These are phyloP conservation scores for Rhinocladiella mackenziei DNA, from an alignment of 2,329 filamentous ascomycete genomes.

Conservation along the genomic window DNA sequence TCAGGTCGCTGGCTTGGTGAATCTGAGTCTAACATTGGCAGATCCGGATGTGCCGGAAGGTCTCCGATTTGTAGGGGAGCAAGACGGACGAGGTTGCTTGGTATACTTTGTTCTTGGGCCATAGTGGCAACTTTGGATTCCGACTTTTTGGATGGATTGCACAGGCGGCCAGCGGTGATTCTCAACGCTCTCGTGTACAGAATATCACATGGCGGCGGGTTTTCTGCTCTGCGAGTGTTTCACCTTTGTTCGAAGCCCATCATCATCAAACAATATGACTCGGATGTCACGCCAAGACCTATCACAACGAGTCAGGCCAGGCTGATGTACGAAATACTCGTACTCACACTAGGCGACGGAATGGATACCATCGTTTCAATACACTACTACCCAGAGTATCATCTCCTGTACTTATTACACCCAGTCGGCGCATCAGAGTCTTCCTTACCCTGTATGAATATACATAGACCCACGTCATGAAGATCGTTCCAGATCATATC, in stretches of 20 bases:
- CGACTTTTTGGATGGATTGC: neutral
- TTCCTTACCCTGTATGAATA: conserved; percentile 2
- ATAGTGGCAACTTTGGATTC: conserved; percentile 1
- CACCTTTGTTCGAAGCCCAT: neutral
- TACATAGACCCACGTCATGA: conserved; percentile 7
- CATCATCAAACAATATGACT: too few species aligned
- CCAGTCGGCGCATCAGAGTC: neutral
- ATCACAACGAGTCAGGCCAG: conserved; percentile 8
- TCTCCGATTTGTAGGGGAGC: conserved; percentile 23
- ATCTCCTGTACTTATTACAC: too few species aligned
- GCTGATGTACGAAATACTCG: conserved; percentile 2
- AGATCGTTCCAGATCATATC: conserved; percentile 3
- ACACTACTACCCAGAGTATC: too few species aligned
- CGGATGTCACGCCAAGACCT: neutral
- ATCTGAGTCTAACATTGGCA: conserved; percentile 5
- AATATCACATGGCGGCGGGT: neutral
- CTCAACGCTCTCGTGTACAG: neutral
- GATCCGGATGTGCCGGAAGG: conserved; percentile 24
- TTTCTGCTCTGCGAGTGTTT: neutral
- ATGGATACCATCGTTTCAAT: too few species aligned
- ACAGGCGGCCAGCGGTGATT: neutral
- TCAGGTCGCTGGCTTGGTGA: conserved; percentile 9
- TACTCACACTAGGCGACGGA: too few species aligned
- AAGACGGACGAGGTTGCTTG: conserved; percentile 26
- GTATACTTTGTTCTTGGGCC: conserved; percentile 11